Evolutionary conservation across 106 monocot species (phyloP).

Genomic region (Narthecium ossifragum): DNA sequence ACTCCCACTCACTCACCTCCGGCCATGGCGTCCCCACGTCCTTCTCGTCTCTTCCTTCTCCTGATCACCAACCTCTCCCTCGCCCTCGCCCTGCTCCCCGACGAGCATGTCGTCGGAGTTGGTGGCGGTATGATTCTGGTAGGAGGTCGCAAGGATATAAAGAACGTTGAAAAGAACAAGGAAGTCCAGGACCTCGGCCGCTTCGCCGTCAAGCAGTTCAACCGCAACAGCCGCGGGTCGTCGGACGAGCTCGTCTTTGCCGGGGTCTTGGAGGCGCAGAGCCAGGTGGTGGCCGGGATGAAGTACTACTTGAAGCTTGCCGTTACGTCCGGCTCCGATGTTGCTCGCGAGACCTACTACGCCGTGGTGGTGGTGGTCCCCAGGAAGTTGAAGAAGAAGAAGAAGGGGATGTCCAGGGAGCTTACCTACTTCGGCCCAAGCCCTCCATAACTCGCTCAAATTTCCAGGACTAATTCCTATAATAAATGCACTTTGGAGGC

Average conservation of each 20-base stretch:
- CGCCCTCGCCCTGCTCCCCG: not conserved
- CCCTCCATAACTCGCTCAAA: not conserved
- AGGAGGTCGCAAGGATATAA: not conserved
- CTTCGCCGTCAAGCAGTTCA: constrained; percentile 2
- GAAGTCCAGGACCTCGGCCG: constrained; percentile 2
- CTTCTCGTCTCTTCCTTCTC: not conserved
- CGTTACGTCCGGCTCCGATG: not conserved
- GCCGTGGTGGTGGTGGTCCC: constrained; percentile 20
- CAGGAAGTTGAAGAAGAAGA: too few species aligned
- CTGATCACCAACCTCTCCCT: not conserved
- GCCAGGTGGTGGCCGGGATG: constrained; percentile 3
- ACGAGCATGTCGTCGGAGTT: not conserved
- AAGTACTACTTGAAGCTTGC: constrained; percentile 1
- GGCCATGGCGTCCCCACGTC: not conserved
- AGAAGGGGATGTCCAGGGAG: constrained; percentile 17
- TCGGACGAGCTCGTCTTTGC: not conserved
- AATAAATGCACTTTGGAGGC: too few species aligned
- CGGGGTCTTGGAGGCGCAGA: not conserved
- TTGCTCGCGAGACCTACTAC: constrained; percentile 9
- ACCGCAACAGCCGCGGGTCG: not conserved
- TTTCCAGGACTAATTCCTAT: too few species aligned
- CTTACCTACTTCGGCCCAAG: constrained; percentile 22
- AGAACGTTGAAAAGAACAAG: constrained; percentile 1
- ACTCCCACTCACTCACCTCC: not conserved
- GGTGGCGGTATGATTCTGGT: not conserved